These are phyloP conservation scores for Tetramitus jugosus DNA, from an alignment of 208 protist genomes.

Conservation along the genomic window DNA sequence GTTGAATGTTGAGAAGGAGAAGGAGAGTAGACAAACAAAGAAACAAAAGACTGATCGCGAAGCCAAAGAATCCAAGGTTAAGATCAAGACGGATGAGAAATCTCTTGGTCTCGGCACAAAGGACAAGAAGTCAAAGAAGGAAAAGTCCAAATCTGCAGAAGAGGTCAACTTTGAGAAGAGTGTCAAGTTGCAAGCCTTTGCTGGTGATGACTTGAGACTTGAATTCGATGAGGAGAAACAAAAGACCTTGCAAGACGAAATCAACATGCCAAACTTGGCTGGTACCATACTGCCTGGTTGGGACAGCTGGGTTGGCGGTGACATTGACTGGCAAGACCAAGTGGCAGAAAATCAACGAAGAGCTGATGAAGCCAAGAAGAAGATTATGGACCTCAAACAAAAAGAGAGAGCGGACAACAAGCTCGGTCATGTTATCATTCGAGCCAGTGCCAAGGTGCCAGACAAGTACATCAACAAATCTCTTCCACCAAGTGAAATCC, in stretches of 20 bases:
- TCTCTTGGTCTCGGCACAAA: neutral
- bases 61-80: neutral
- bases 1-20: neutral
- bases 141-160: neutral
- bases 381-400: neutral
- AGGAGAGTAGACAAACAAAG: neutral
- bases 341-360: neutral
- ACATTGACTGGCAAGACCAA: neutral
- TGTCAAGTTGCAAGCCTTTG: constrained; percentile 3
- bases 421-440: neutral
- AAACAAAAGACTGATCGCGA: neutral
- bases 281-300: neutral
- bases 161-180: neutral
- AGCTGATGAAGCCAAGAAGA: neutral
- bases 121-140: neutral
- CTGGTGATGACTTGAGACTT: neutral
- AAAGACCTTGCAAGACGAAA: neutral
- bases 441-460: neutral
- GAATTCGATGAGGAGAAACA: neutral
- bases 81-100: neutral
- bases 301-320: constrained; percentile 2
- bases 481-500: neutral
- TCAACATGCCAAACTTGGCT: neutral
- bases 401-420: neutral
- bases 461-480: neutral